These are phyloP conservation scores for Potentilla sterilis DNA, from an alignment of 306 rosid genomes.

Conservation along the genomic window DNA sequence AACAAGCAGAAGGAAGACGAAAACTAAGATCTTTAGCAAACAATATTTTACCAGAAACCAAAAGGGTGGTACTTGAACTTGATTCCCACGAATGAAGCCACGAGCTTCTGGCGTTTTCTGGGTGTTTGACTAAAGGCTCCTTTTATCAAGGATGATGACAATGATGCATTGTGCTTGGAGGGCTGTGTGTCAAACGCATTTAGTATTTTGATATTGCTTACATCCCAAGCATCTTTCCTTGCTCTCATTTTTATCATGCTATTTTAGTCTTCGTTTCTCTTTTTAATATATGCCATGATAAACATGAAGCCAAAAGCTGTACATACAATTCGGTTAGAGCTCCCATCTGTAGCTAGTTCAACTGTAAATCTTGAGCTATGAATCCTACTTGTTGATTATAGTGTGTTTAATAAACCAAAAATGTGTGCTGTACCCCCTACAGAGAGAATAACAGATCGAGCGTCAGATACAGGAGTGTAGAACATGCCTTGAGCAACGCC, in stretches of 20 bases:
- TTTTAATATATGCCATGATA: not conserved
- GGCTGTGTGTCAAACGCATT: not conserved
- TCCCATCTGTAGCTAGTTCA: not conserved
- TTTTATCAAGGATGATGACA: not conserved
- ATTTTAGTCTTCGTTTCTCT: too few species aligned
- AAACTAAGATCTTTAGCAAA: too few species aligned
- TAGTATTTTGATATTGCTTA: slow-evolving; percentile 1
- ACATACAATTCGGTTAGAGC: not conserved
- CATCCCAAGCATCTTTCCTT: not conserved
- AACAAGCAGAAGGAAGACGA: not conserved
- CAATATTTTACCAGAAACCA: too few species aligned
- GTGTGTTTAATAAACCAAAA: not conserved
- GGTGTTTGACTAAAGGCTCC: not conserved
- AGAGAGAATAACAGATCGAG: too few species aligned
- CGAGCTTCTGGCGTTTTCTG: not conserved
- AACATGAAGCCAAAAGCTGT: not conserved
- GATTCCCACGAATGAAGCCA: not conserved
- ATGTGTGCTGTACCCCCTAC: too few species aligned
- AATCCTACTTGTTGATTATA: not conserved
- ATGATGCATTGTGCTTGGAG: not conserved
- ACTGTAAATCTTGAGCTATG: not conserved
- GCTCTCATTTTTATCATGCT: too few species aligned
- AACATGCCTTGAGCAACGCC: too few species aligned
- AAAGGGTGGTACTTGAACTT: not conserved
- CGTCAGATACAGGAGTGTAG: too few species aligned